Conservation (phyloP, 2,329 filamentous ascomycete genomes). For the Proliferodiscus dingleyae region DNA sequence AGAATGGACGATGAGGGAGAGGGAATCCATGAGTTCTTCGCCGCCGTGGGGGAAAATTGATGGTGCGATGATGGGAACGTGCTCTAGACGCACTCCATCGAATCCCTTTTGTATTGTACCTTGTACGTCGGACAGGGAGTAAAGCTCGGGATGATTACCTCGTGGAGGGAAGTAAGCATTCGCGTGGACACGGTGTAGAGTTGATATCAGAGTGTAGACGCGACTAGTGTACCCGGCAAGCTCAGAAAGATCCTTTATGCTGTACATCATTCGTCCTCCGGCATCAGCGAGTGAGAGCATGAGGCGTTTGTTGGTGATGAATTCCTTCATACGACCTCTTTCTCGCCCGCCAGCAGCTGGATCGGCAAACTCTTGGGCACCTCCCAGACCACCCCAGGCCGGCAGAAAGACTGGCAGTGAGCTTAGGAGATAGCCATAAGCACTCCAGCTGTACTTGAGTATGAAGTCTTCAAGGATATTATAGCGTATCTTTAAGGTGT, state of each 20-base stretch:
- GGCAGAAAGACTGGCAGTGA: slow-evolving; percentile 92
- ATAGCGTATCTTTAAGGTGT: slow-evolving; percentile 95
- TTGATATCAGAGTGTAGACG: slow-evolving; percentile 92
- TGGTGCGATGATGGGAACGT: slow-evolving; percentile 89
- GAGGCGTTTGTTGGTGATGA: slow-evolving; percentile 97
- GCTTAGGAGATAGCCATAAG: slow-evolving; percentile 90
- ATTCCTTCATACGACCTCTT: slow-evolving; percentile 90
- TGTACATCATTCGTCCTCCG: slow-evolving; percentile 98
- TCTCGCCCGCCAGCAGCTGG: slow-evolving; percentile 57
- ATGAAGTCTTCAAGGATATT: slow-evolving; percentile 99
- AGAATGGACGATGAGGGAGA: slow-evolving; percentile 83
- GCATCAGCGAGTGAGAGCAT: slow-evolving; percentile 97
- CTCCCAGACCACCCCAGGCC: slow-evolving; percentile 83
- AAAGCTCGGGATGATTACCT: slow-evolving; percentile 69
- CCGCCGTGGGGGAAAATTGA: slow-evolving; percentile 83
- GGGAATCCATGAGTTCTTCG: slow-evolving; percentile 81
- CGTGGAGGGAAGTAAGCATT: slow-evolving; percentile 72
- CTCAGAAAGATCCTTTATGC: slow-evolving; percentile 95
- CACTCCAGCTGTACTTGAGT: slow-evolving; percentile 97
- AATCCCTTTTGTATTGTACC: slow-evolving; percentile 93
- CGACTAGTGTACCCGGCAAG: slow-evolving; percentile 93
- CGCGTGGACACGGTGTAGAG: slow-evolving; percentile 88
- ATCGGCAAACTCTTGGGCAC: slow-evolving; percentile 60
- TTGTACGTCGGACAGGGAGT: slow-evolving; percentile 84
- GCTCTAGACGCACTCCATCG: slow-evolving; percentile 86